Evolutionary conservation across 148 eudicot genomes (phyloP), one percentile per base, ranked within the genome.

Genomic region (Camellia japonica): DNA sequence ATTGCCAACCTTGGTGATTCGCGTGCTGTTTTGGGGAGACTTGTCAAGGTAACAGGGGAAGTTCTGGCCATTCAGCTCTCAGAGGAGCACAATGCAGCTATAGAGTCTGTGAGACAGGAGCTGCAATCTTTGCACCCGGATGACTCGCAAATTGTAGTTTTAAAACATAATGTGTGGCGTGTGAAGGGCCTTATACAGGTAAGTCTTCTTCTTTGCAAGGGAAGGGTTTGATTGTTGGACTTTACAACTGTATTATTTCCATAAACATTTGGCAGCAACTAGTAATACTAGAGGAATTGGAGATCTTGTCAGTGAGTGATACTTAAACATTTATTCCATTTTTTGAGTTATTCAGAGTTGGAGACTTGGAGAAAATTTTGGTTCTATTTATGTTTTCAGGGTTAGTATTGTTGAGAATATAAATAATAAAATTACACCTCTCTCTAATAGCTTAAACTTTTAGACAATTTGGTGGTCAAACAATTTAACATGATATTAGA

Each of bases 151-250:
- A 89, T 93, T 71, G 97, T 93, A 11, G 93, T 93, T 65, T 82
- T 91, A 66, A 93, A 91, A 85, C 95, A 93, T 85, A 91, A 91
- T 74, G 95, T 93, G 59, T 93, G 97, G 94, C 93, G 97, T 66
- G 97, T 93, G 49, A 93, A 93, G 86, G 97, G 94, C 79, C 88
- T 93, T 59, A 93, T 93, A 84, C 97, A 93, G 93, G 97, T 93
- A 82, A 58, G 68, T 61, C 76, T 18, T 60, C 51, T 46, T 23
- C 51, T 46, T 23, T 72, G 75, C 72, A 20, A 19, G n/a, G 11
- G 73, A 46, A 67, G 7, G 49, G 41, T 65, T 77, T 66, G 49
- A 61, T 30, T 61, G 14, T 76, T 65, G 42, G 60, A 65, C 19
- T 77, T 52, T 1, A 65, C 61, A 51, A 23, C 16, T 30, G 42